A percentile compares a stretch with the other conserved stretches of the same genome.
These are phyloP conservation scores for Crucibulum cyathiforme DNA, from an alignment of 1,284 basidiomycete genomes.

Conservation along the genomic window DNA sequence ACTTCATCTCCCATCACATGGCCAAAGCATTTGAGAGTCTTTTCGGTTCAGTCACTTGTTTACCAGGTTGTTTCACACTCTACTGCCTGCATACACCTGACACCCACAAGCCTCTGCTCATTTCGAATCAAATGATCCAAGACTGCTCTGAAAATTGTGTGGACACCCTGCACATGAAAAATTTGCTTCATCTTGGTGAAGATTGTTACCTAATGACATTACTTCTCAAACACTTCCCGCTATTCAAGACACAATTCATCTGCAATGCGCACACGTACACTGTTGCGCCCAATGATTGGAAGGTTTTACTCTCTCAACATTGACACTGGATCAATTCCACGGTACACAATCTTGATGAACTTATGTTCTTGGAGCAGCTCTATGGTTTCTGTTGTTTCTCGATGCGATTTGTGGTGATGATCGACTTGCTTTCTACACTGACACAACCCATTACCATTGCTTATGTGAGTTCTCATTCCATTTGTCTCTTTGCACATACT, in stretches of 20 bases:
- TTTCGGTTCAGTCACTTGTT: conserved; percentile 97
- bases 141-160: conserved; percentile 97
- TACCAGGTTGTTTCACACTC: conserved; percentile 97
- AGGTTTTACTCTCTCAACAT: conserved; percentile 94
- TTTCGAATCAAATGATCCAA: conserved; percentile 88
- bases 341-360: conserved; percentile 94
- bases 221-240: conserved; percentile 92
- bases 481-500: background rate
- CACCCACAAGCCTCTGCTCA: conserved; percentile 87
- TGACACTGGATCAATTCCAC: conserved; percentile 99
- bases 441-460: conserved; percentile 93
- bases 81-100: conserved; percentile 94
- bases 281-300: conserved; percentile 93
- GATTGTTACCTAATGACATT: conserved; percentile 98
- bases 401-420: conserved; percentile 98
- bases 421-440: conserved; percentile 89
- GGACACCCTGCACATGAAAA: conserved; percentile 98
- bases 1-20: conserved; percentile 97
- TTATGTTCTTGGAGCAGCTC: conserved; percentile 91
- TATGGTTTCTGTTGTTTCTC: conserved; percentile 99
- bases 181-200: conserved; percentile 95
- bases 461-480: conserved; percentile 70
- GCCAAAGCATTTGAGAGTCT: conserved; percentile 97
- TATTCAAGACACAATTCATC: conserved; percentile 93
- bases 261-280: conserved; percentile 93